Evolutionary conservation across 305 asterid genomes (phyloP).

Genomic region (Fraxinus sp.): DNA sequence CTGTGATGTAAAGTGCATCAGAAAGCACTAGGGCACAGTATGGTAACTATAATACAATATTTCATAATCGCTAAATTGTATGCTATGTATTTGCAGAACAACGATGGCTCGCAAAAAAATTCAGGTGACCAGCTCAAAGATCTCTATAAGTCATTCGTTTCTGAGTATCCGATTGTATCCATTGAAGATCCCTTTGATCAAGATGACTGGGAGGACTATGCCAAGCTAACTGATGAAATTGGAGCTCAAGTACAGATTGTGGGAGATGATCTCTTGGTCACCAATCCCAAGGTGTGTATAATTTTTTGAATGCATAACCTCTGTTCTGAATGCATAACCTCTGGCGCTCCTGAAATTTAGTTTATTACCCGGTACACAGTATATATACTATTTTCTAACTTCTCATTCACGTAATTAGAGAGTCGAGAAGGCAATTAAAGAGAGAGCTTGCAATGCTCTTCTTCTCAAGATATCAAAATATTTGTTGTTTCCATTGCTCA

Average conservation of each 20-base stretch:
- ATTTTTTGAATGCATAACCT: not conserved
- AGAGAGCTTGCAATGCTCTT: constrained; percentile 90
- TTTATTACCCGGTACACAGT: not conserved
- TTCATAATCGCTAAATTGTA: not conserved
- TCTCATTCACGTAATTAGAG: constrained; percentile 44
- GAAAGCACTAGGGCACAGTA: not conserved
- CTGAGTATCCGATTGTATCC: constrained; percentile 88
- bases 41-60: not conserved
- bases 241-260: constrained; percentile 87
- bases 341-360: not conserved
- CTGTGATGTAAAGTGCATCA: not conserved
- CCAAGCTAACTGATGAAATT: constrained; percentile 64
- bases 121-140: constrained; percentile 90
- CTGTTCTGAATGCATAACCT: not conserved
- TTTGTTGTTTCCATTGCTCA: not conserved
- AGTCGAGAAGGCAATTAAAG: constrained; percentile 84
- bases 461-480: constrained; percentile 73
- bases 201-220: constrained; percentile 92
- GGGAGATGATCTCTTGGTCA: constrained; percentile 92
- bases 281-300: constrained; percentile 72
- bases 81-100: constrained; percentile 49
- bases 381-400: constrained; percentile 3
- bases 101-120: constrained; percentile 72
- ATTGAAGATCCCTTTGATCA: constrained; percentile 97
- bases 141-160: constrained; percentile 78